A percentile compares a stretch with the other conserved stretches of the same genome.
These are phyloP conservation scores for Pseudogymnoascus sp. DNA, from an alignment of 2,329 filamentous ascomycete genomes.

Conservation along the genomic window DNA sequence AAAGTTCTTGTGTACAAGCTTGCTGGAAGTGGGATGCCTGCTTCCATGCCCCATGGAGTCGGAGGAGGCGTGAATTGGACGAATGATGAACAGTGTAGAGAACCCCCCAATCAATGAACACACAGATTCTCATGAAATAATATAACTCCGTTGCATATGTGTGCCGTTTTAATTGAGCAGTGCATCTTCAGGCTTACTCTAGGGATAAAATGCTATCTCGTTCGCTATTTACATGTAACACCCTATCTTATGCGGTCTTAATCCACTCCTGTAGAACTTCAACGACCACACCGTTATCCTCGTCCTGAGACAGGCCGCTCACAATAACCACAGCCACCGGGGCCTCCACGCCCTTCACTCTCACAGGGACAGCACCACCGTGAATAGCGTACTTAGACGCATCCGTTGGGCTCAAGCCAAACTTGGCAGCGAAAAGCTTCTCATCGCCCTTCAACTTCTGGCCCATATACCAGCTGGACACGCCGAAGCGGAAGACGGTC, in stretches of 20 bases:
- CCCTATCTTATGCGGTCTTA: neutral
- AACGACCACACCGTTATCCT: constrained; percentile 71
- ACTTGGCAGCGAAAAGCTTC: constrained; percentile 57
- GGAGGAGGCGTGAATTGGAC: constrained; percentile 10
- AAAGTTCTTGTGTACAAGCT: constrained; percentile 10
- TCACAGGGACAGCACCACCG: constrained; percentile 68
- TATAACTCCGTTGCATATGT: neutral
- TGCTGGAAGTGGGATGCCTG: neutral
- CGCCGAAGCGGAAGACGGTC: constrained; percentile 65
- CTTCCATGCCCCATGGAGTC: neutral
- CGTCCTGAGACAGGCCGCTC: constrained; percentile 66
- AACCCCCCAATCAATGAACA: constrained; percentile 11
- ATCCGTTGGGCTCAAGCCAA: constrained; percentile 50
- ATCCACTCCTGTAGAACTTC: constrained; percentile 54
- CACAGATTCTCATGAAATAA: constrained; percentile 8
- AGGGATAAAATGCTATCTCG: neutral
- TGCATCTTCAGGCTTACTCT: neutral
- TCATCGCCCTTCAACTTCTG: constrained; percentile 62
- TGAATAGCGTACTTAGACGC: constrained; percentile 66
- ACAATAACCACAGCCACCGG: constrained; percentile 70
- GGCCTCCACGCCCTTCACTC: constrained; percentile 67
- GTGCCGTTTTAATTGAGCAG: neutral
- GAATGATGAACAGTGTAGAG: constrained; percentile 7
- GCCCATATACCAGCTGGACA: constrained; percentile 64
- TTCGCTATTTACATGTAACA: neutral